Evolutionary conservation across 139 green algal species (phyloP), one percentile per base, ranked within the genome.

Genomic region (Tetradesmus obliquus): DNA sequence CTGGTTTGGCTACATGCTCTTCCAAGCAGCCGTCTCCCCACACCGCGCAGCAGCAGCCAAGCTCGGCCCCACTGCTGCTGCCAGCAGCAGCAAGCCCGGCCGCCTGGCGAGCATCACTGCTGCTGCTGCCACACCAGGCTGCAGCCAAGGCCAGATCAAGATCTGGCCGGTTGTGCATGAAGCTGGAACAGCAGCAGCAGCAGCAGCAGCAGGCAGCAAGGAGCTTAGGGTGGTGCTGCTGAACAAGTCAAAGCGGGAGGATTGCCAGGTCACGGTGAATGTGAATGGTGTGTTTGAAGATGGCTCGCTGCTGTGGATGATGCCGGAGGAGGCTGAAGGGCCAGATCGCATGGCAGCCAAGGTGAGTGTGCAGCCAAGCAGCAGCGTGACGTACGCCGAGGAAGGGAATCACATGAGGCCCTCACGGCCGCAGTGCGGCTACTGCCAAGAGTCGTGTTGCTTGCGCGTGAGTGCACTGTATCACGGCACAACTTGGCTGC

Each of bases 1-100:
- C 13, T 91, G 87, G 87, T 91, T 71, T 55, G 87, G 87, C 74
- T 91, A 91, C 72, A 10, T 91, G 22, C 72, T 91, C 10, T 91
- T 91, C 24, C 87, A 91, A 55, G 87, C 87, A 76, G 87, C 66
- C 13, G 87, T 82, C 0, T 55, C 54, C 12, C 87, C 87, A 3
- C 22, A 12, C 7, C 51, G 55, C 55, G 87, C 87, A 54, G 74
- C 72, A n/a, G n/a, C 57, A 22, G 87, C 87, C 20, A 22, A 55
- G 6, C 55, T 86, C 2, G 72, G 72, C 53, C 1, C 1, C 24
- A 91, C 74, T 1, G 74, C 10, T 2, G 74, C 74, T 24, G 55
- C 10, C 66, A 76, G 66, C 81, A 58, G n/a, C 81, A 58, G 53
- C 53, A 32, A 71, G 8, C 53, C 72, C 32, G 87, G 87, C 8